Base-by-base conservation (phyloP, 2,329 filamentous ascomycete species). In the Phialemoniopsis sp. region DNA sequence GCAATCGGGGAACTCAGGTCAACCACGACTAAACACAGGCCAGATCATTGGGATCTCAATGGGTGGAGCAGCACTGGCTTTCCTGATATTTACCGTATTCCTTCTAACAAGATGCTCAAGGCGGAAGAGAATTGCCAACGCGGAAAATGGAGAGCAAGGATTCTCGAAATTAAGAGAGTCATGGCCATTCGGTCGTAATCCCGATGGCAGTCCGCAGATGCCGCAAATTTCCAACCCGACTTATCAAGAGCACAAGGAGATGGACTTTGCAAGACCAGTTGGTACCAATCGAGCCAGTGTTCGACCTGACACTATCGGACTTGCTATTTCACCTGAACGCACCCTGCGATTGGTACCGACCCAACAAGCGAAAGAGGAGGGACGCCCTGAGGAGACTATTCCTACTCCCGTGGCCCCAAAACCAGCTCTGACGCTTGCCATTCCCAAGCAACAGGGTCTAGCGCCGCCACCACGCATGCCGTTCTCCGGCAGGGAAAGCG, bases 31-130 rank as follows among this genome's bases (percentile, higher is more conserved):
- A 13, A 61, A 46, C 21, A 63, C 61, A 7, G 59, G 59, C 4
- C 73, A 80, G 45, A 68, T 83, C 34, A 70, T 69, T 14, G 81
- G 80, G 7, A 79, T 85, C 42, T 64, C 71, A 2, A 63, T 80
- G 4, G 81, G 77, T 6, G 63, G 70, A 10, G 66, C 69, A 5
- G 73, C 70, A 5, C 70, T 68, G 2, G 59, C 71, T 4, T 56
- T 68, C 5, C 48, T 82, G 14, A 72, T 67, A 6, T 50, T 78
- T 19, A 64, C 63, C 5, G 52, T 74, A 12, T 66, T 79, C 17
- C 48, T 76, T 8, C 39, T 74, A 13, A 63, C 66, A 4, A 62
- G 70, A 34, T 59, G 56, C 37, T 50, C 58, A 8, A 67, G 72
- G n/a, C 62, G 59, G 36, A 63, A 56, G 49, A 63, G 44, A 16